Conservation (phyloP, 2,329 filamentous ascomycete species). For the Calycina herbarum region DNA sequence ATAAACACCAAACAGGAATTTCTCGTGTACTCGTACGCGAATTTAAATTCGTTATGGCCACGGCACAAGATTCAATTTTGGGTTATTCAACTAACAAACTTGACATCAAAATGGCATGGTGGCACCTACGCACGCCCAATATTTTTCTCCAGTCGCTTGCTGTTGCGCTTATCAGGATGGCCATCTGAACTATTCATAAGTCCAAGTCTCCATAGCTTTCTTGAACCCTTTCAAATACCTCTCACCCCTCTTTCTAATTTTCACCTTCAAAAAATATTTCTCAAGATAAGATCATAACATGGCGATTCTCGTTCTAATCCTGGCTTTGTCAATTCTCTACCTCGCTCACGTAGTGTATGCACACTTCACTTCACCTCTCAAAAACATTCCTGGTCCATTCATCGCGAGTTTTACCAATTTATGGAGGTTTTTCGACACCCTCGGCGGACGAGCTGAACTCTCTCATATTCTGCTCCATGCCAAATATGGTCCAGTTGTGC, state of each 20-base stretch:
- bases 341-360: not conserved
- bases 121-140: too few species aligned
- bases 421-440: slow-evolving; percentile 24
- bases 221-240: not conserved
- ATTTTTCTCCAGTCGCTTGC: too few species aligned
- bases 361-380: slow-evolving; percentile 10
- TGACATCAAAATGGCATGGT: not conserved
- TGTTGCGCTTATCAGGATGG: too few species aligned
- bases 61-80: not conserved
- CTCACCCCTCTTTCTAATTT: too few species aligned
- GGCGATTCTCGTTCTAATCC: not conserved
- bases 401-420: slow-evolving; percentile 25
- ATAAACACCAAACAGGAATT: not conserved
- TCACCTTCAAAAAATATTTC: not conserved
- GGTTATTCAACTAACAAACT: not conserved
- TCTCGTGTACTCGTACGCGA: not conserved
- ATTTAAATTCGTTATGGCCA: not conserved
- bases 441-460: slow-evolving; percentile 15
- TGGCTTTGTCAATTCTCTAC: not conserved
- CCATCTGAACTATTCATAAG: too few species aligned
- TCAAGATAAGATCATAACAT: not conserved
- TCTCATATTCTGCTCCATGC: slow-evolving; percentile 18
- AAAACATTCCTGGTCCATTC: slow-evolving; percentile 25
- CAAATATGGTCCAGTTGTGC: slow-evolving; percentile 23
- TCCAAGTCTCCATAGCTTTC: not conserved